A percentile compares a stretch with the other conserved stretches of the same genome.
These are phyloP conservation scores for Emergomyces orientalis DNA, from an alignment of 2,329 filamentous ascomycete genomes.

Conservation along the genomic window DNA sequence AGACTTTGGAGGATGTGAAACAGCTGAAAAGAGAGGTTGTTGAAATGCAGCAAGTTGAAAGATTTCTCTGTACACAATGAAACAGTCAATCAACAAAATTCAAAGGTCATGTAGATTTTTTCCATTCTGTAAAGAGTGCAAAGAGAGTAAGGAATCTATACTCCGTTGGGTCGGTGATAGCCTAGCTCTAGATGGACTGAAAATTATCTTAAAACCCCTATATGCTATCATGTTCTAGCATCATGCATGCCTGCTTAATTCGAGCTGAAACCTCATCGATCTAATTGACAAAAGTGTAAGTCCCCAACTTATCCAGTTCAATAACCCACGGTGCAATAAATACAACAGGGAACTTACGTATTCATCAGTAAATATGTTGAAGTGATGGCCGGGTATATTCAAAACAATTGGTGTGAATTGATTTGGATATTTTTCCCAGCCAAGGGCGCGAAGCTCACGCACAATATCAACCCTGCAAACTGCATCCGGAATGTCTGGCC, in stretches of 20 bases:
- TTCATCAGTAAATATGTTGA: conserved; percentile 16
- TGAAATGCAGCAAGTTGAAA: background rate
- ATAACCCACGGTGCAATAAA: background rate
- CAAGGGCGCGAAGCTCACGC: conserved; percentile 13
- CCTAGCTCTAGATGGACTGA: background rate
- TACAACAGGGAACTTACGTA: conserved; percentile 12
- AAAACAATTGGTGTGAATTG: conserved; percentile 15
- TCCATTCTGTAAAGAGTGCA: background rate
- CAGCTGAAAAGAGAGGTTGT: background rate
- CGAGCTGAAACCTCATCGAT: conserved; percentile 13
- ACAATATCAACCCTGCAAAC: conserved; percentile 15
- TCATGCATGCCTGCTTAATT: conserved; percentile 15
- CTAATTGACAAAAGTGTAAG: conserved; percentile 8
- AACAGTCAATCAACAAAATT: background rate
- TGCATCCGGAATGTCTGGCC: conserved; percentile 5
- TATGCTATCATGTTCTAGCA: conserved; percentile 13
- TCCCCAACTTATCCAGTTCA: background rate
- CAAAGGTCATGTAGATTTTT: background rate
- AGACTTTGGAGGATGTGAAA: background rate
- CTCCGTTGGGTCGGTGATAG: background rate
- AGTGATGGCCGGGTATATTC: conserved; percentile 18
- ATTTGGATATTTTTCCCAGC: conserved; percentile 17
- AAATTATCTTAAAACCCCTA: background rate
- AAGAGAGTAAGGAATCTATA: background rate
- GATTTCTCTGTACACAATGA: background rate